phyloP scores from a whole-genome alignment of 2,329 filamentous ascomycete genomes.

The Fonsecaea nubica region DNA sequence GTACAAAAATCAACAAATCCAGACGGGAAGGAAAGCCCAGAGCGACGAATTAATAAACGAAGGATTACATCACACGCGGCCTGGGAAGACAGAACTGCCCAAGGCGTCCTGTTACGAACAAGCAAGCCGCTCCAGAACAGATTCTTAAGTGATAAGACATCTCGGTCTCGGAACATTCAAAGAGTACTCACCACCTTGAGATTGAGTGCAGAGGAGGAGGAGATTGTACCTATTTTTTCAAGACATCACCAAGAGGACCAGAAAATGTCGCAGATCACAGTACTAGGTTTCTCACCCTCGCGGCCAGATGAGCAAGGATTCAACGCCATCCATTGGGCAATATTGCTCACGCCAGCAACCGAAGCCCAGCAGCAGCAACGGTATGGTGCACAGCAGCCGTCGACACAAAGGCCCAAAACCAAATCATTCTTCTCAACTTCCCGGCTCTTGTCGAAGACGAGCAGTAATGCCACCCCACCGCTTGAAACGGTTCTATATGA shows the following conservation, averaged over 20 bases:
- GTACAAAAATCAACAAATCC: background rate
- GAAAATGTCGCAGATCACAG: slow-evolving; percentile 32
- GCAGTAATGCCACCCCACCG: slow-evolving; percentile 1
- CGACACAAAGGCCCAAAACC: slow-evolving; percentile 3
- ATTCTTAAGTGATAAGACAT: background rate
- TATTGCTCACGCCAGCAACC: slow-evolving; percentile 28
- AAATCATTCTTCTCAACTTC: slow-evolving; percentile 24
- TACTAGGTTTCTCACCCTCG: slow-evolving; percentile 27
- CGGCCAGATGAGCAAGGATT: slow-evolving; percentile 2
- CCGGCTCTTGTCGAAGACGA: background rate
- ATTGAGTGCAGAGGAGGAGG: background rate
- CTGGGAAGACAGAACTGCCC: background rate
- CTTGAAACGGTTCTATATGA: slow-evolving; percentile 26
- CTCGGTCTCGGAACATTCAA: background rate
- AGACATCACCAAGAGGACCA: background rate
- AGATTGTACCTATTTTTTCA: background rate
- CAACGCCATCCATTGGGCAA: slow-evolving; percentile 28
- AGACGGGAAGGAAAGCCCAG: background rate
- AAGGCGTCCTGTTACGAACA: too few relatives aligned
- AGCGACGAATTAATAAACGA: background rate
- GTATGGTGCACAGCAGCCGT: background rate
- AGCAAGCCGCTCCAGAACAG: background rate
- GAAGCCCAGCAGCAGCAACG: slow-evolving; percentile 1
- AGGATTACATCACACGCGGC: background rate
- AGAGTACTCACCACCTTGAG: background rate